Conservation (phyloP, 1,284 basidiomycete genomes). For the Entoloma clypeatum region DNA sequence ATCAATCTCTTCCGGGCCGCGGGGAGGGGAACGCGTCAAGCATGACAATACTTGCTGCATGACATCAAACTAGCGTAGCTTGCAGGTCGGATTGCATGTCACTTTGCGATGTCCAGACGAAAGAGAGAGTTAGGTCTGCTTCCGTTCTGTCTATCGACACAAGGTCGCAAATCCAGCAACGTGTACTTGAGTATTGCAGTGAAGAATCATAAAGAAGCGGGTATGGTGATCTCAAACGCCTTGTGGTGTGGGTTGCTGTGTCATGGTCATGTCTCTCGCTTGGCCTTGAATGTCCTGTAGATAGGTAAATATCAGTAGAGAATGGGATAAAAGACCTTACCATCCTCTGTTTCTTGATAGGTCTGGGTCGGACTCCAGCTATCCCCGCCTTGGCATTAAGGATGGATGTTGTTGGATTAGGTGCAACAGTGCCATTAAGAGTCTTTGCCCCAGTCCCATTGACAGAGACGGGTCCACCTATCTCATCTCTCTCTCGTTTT, state of each 20-base stretch:
- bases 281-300: slow-evolving; percentile 45
- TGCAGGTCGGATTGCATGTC: no score
- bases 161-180: no score
- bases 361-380: slow-evolving; percentile 57
- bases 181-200: no score
- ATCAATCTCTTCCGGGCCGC: no score
- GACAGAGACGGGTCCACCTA: slow-evolving; percentile 20
- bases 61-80: no score
- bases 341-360: slow-evolving; percentile 73
- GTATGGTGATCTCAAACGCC: slow-evolving; percentile 33
- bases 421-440: slow-evolving; percentile 19
- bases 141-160: no score
- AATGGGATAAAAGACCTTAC: slow-evolving; percentile 39
- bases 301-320: slow-evolving; percentile 9
- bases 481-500: slow-evolving; percentile 49
- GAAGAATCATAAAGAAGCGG: no score
- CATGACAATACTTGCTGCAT: no score
- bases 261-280: slow-evolving; percentile 40
- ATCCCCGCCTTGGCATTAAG: slow-evolving; percentile 53
- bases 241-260: slow-evolving; percentile 50
- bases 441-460: slow-evolving; percentile 27
- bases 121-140: no score
- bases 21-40: no score
- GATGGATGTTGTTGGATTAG: slow-evolving; percentile 26
- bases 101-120: no score